phyloP scores from a whole-genome alignment of 768 basidiomycete genomes.

The Russula sp. region DNA sequence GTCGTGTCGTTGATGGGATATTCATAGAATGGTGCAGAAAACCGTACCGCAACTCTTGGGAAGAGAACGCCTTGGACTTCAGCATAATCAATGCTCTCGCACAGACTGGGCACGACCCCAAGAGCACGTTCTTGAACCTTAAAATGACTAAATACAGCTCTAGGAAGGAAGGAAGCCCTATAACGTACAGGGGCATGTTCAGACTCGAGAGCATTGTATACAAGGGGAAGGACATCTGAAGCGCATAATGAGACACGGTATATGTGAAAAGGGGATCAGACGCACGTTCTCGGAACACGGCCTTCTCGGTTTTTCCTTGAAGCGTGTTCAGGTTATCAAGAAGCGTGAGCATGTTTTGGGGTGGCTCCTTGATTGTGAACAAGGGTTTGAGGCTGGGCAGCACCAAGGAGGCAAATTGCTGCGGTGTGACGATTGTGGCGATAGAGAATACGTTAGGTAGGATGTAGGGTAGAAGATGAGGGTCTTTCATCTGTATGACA shows the following conservation, averaged over 20 bases:
- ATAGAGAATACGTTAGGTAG: conserved; percentile 94
- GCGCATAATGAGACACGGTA: not conserved
- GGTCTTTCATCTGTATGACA: conserved; percentile 80
- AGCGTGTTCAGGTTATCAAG: conserved; percentile 84
- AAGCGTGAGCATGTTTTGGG: conserved; percentile 93
- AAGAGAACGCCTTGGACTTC: conserved; percentile 88
- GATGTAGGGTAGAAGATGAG: conserved; percentile 86
- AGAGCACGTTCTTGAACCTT: conserved; percentile 91
- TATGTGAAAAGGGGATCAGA: conserved; percentile 15
- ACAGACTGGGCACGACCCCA: conserved; percentile 74
- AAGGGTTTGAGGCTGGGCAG: conserved; percentile 85
- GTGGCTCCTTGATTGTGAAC: conserved; percentile 88
- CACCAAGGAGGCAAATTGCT: conserved; percentile 75
- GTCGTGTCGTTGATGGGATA: conserved; percentile 7
- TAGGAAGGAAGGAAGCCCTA: not conserved
- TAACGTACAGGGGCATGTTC: conserved; percentile 67
- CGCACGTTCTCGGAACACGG: conserved; percentile 83
- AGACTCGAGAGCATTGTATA: conserved; percentile 95
- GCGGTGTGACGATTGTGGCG: conserved; percentile 62
- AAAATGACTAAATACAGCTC: conserved; percentile 12
- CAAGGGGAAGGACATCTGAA: conserved; percentile 88
- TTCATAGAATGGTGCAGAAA: not conserved
- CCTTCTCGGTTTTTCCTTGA: conserved; percentile 83
- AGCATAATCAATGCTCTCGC: conserved; percentile 91
- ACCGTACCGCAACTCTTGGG: conserved; percentile 83